phyloP scores from a whole-genome alignment of 2,329 filamentous ascomycete genomes.

The Sclerotinia minor region DNA sequence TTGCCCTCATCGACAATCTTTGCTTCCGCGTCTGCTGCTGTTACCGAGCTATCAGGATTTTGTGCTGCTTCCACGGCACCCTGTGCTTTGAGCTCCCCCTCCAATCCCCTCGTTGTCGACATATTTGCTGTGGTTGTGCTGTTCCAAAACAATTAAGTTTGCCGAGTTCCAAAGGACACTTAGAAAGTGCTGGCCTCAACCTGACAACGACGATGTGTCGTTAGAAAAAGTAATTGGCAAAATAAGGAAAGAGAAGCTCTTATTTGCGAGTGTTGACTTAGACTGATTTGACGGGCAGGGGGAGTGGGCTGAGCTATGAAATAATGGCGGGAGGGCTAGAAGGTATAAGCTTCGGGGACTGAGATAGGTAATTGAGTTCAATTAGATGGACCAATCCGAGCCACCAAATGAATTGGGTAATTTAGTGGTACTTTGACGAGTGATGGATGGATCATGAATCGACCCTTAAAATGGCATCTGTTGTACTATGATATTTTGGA shows the following conservation, averaged over 20 bases:
- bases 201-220: constrained; percentile 19
- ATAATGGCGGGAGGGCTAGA: constrained; percentile 7
- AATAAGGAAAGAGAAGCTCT: not conserved
- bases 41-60: constrained; percentile 67
- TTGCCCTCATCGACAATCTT: constrained; percentile 75
- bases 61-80: constrained; percentile 75
- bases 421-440: not conserved
- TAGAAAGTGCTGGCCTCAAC: not conserved
- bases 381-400: constrained; percentile 16
- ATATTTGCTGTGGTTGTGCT: constrained; percentile 30
- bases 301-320: constrained; percentile 3
- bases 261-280: not conserved
- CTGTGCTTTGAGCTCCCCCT: constrained; percentile 73
- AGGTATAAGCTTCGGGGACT: constrained; percentile 8
- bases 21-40: constrained; percentile 69
- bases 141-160: constrained; percentile 25
- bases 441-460: not conserved
- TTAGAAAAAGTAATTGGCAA: constrained; percentile 6
- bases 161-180: constrained; percentile 23
- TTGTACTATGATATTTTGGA: not conserved
- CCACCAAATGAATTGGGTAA: constrained; percentile 8
- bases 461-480: not conserved
- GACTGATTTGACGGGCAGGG: constrained; percentile 1
- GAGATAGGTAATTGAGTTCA: constrained; percentile 18
- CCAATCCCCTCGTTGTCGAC: constrained; percentile 39